Evolutionary conservation across 78 protist species (phyloP), one percentile per base, ranked within the genome.

Genomic region (Dictyostelium capitatum): DNA sequence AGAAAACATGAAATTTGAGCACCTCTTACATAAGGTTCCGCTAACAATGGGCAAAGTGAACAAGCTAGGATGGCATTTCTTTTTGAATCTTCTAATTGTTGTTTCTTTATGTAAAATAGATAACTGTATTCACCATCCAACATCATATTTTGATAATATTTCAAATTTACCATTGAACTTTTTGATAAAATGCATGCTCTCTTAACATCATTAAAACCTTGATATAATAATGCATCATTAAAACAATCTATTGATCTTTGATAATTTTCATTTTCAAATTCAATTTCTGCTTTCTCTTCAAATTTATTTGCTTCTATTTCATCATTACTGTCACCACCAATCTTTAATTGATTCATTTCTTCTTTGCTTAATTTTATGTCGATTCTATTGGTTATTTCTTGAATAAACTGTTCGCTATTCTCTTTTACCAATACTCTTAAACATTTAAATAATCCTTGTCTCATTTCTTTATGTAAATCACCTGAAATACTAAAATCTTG

Each of bases 101-200:
- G 56, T 70, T 70, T 32, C 79, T 70, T 70, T 70, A 70, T 41
- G 43, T 41, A 70, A 17, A 70, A 70, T 43, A 70, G 14, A 43
- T 70, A 41, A 17, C 53, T 70, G n/a, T 70, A 70, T 20, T 70
- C 79, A 41, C 56, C 48, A n/a, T 70, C 79, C 3, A 43, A 20
- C 79, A 70, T 70, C 79, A 70, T 70, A 5, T 19, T 17, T 43
- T 70, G 79, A 70, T 70, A 70, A 8, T 70, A 70, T 11, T 53
- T 8, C 43, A 70, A 43, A 70, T 43, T 70, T 6, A 70, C 48
- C 79, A 41, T 30, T 20, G 79, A 70, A 41, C 37, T 6, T 70
- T 28, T 70, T 15, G 54, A 70, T 4, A 70, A 28, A 8, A 70
- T 1, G 6, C 19, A 20, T 46, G 79, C 37, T 41, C 53, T 70